Evolutionary conservation across 108 stramenopile genomes (phyloP).

Genomic region (Cylindrotheca fusiformis): DNA sequence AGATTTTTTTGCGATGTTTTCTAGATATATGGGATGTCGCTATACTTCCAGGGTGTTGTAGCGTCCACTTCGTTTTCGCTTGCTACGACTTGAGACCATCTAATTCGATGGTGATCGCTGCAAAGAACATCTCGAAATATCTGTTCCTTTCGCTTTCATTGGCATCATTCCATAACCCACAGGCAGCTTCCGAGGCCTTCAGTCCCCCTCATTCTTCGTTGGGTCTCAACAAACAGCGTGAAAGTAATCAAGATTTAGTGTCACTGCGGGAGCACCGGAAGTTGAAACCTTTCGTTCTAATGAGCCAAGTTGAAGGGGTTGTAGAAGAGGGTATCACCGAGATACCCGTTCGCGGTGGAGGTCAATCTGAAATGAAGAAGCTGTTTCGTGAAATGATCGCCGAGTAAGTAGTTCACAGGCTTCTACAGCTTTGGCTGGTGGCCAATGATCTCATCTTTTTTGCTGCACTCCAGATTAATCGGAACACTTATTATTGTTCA

Average conservation of each 20-base stretch:
- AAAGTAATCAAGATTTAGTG: not conserved
- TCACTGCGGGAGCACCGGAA: not conserved
- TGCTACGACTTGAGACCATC: not conserved
- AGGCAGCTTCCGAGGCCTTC: not conserved
- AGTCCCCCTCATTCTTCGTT: not conserved
- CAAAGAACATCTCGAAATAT: not conserved
- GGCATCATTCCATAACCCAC: not conserved
- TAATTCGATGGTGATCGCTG: not conserved
- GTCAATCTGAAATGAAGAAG: not conserved
- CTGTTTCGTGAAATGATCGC: conserved; percentile 36
- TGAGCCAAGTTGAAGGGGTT: not conserved
- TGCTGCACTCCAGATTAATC: conserved; percentile 15
- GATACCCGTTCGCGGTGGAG: not conserved
- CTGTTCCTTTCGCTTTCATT: not conserved
- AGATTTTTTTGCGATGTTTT: no score
- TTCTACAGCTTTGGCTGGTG: no score
- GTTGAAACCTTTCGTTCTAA: no score
- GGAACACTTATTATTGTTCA: conserved; percentile 55
- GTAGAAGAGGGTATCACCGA: not conserved
- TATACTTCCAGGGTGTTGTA: no score
- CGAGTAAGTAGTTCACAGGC: not conserved
- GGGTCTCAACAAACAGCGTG: not conserved
- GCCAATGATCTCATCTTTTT: no score
- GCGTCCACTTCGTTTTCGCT: no score
- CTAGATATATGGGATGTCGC: no score